phyloP scores from a whole-genome alignment of 345 rosid species.

The Eucalyptus sp. region DNA sequence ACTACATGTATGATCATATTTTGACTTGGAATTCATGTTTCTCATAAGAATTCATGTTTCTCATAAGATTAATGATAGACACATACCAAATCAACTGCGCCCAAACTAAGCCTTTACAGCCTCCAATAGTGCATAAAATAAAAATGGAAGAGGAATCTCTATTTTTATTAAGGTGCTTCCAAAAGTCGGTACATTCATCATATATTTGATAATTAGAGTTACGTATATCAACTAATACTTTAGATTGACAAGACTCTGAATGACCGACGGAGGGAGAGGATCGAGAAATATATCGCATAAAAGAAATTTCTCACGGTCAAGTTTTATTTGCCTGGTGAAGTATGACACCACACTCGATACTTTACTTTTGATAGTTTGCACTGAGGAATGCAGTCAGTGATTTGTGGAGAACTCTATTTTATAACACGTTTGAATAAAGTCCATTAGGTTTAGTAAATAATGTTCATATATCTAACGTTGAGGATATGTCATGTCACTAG shows the following conservation, averaged over 20 bases:
- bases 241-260: background rate
- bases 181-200: background rate
- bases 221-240: background rate
- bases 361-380: background rate
- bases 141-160: background rate
- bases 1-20: background rate
- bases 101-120: background rate
- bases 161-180: background rate
- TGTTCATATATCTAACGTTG: background rate
- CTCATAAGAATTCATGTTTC: background rate
- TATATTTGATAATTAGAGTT: background rate
- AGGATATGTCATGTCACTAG: background rate
- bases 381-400: background rate
- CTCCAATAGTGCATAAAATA: background rate
- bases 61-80: background rate
- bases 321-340: background rate
- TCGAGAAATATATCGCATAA: background rate
- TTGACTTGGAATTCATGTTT: background rate
- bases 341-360: background rate
- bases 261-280: background rate
- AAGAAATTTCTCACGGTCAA: background rate
- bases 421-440: background rate
- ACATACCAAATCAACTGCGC: background rate
- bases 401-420: background rate
- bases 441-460: background rate